Conservation (phyloP, 306 rosid genomes). For the Acacia confusa region DNA sequence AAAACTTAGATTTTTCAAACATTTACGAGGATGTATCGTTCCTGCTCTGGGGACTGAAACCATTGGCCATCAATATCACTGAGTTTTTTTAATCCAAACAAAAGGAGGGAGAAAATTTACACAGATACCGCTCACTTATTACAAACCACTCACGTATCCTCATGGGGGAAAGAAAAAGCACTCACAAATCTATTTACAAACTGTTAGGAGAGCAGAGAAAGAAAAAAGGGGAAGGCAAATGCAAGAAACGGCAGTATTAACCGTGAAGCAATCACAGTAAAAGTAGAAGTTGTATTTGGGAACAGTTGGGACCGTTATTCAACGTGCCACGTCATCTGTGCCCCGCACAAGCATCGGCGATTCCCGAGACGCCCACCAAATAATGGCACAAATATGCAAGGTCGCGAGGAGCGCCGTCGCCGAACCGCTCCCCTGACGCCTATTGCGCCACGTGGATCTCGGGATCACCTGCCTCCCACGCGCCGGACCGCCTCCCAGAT, state of each 20-base stretch:
- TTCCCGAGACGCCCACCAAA: not conserved
- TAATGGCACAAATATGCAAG: not conserved
- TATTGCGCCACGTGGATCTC: slow-evolving; percentile 35
- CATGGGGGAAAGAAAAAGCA: not conserved
- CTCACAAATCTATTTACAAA: slow-evolving; percentile 42
- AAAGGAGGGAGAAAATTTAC: not conserved
- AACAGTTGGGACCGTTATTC: slow-evolving; percentile 50
- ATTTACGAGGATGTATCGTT: not conserved
- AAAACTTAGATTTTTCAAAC: not conserved
- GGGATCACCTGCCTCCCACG: slow-evolving; percentile 51
- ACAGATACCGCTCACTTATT: slow-evolving; percentile 6
- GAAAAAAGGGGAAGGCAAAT: not conserved
- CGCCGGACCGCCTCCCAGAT: slow-evolving; percentile 76
- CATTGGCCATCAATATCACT: not conserved
- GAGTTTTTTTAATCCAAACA: not conserved
- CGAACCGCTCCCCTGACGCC: not conserved
- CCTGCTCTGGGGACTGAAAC: not conserved
- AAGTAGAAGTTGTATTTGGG: not conserved
- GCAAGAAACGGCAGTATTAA: not conserved
- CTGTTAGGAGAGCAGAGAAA: not conserved
- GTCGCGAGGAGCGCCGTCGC: slow-evolving; percentile 7
- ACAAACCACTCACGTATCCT: not conserved
- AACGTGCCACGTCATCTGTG: slow-evolving; percentile 58
- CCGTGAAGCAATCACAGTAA: slow-evolving; percentile 9
- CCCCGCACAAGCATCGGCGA: slow-evolving; percentile 30